Conservation (phyloP, 495 filamentous ascomycete genomes). For the Penicillium chermesinum region DNA sequence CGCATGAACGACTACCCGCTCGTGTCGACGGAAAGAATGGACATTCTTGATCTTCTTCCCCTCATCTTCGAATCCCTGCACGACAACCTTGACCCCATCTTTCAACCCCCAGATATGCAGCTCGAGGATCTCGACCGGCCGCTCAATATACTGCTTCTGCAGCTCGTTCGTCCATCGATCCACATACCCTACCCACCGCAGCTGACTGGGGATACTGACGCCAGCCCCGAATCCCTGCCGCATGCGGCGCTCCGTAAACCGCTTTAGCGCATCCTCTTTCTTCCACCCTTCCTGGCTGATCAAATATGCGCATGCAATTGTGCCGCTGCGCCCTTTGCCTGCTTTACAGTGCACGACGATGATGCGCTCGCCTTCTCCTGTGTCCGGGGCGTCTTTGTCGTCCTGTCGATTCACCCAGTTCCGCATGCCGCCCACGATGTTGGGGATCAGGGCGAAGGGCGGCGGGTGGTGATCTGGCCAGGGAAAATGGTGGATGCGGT, state of each 20-base stretch:
- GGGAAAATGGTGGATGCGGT: conserved; percentile 79
- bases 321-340: conserved; percentile 92
- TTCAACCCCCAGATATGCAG: conserved; percentile 85
- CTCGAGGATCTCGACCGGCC: conserved; percentile 78
- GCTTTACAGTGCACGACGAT: conserved; percentile 96
- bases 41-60: conserved; percentile 80
- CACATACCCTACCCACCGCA: conserved; percentile 85
- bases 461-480: conserved; percentile 98
- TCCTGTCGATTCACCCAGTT: conserved; percentile 69
- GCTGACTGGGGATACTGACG: conserved; percentile 88
- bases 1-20: conserved; percentile 66
- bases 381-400: conserved; percentile 20
- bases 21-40: conserved; percentile 70
- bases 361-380: conserved; percentile 48
- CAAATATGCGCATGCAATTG: conserved; percentile 77
- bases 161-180: conserved; percentile 71
- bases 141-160: conserved; percentile 76
- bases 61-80: conserved; percentile 82
- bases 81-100: conserved; percentile 79
- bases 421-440: conserved; percentile 85
- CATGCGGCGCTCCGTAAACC: conserved; percentile 89
- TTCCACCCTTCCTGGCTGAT: conserved; percentile 89
- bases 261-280: conserved; percentile 65
- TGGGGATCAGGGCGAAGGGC: conserved; percentile 79
- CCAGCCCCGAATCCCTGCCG: conserved; percentile 79